These are phyloP conservation scores for Leptosphaerulina australis DNA, from an alignment of 2,329 filamentous ascomycete genomes.

Conservation along the genomic window DNA sequence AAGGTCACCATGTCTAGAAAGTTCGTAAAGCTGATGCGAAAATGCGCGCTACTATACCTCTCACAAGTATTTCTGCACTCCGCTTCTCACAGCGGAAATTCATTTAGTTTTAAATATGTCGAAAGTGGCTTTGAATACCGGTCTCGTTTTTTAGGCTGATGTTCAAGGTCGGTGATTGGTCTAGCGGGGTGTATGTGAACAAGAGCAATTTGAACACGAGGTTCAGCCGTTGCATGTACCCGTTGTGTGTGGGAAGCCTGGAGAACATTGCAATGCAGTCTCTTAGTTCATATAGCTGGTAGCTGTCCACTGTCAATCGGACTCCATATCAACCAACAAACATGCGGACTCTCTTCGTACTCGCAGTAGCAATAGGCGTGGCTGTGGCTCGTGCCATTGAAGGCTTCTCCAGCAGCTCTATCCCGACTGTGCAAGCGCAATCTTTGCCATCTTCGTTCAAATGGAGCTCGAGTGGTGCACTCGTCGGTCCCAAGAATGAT, in stretches of 20 bases:
- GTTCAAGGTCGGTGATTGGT: not conserved
- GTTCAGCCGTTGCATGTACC: not conserved
- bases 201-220: not conserved
- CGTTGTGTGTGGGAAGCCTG: not conserved
- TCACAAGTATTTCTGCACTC: too few relatives aligned
- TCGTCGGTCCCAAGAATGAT: conserved; percentile 40
- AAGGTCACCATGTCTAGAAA: too few relatives aligned
- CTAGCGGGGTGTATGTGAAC: not conserved
- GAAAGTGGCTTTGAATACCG: too few relatives aligned
- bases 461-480: conserved; percentile 38
- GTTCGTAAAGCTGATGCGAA: too few relatives aligned
- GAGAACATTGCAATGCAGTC: not conserved
- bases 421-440: not conserved
- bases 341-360: not conserved
- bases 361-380: not conserved
- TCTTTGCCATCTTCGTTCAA: conserved; percentile 32
- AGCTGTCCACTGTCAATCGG: not conserved
- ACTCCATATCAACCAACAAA: not conserved
- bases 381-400: not conserved
- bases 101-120: too few relatives aligned
- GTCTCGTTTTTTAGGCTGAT: not conserved
- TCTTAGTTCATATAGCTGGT: not conserved
- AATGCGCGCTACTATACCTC: too few relatives aligned
- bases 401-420: not conserved
- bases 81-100: too few relatives aligned